These are phyloP conservation scores for Candida suzukii DNA, from an alignment of 805 yeast species.

Conservation along the genomic window DNA sequence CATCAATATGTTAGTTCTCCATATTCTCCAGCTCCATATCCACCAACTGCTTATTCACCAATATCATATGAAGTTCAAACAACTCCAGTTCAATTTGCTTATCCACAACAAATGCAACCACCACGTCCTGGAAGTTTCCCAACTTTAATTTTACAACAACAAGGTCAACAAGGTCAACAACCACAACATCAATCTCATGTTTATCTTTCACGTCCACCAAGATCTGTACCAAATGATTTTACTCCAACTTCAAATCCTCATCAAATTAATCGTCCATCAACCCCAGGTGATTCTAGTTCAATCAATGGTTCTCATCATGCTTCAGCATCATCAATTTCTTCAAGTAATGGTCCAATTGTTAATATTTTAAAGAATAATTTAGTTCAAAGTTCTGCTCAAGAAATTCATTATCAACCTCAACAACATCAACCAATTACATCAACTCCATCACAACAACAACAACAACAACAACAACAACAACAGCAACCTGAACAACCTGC, in stretches of 20 bases:
- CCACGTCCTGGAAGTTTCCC: constrained; percentile 2
- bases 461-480: neutral
- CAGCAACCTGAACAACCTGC: neutral
- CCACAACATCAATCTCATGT: neutral
- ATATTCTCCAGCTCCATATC: constrained; percentile 1
- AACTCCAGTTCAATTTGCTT: neutral
- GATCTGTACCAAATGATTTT: constrained; percentile 14
- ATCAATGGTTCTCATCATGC: too few relatives aligned
- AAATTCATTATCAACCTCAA: neutral
- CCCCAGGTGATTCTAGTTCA: too few relatives aligned
- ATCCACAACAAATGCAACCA: constrained; percentile 1
- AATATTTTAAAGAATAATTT: too few relatives aligned
- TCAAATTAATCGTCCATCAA: too few relatives aligned
- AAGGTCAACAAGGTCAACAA: constrained; percentile 7
- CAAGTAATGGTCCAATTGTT: too few relatives aligned
- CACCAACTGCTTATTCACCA: too few relatives aligned
- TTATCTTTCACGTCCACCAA: constrained; percentile 13
- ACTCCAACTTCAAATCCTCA: too few relatives aligned
- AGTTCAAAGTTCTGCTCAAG: too few relatives aligned
- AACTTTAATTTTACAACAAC: constrained; percentile 1
- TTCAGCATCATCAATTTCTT: too few relatives aligned
- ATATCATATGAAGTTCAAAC: too few relatives aligned
- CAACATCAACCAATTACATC: too few relatives aligned
- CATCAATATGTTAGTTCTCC: neutral
- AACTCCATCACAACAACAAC: neutral